A percentile compares a stretch with the other conserved stretches of the same genome.
phyloP scores from a whole-genome alignment of 495 filamentous ascomycete genomes.

The Cercophora sp. region DNA sequence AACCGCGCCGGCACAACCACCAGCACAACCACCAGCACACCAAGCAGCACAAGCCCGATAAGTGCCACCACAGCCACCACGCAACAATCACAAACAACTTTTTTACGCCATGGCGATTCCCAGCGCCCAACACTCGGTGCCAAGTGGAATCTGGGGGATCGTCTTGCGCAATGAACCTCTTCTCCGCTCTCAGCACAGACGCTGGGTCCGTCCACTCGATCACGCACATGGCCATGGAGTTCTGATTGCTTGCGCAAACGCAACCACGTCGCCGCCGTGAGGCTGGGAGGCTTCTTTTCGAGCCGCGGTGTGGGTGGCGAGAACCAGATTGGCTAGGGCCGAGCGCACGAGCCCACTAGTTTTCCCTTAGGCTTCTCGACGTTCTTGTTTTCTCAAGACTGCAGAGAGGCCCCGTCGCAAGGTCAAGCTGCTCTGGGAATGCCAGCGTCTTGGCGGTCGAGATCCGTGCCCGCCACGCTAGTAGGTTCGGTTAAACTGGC shows the following conservation, averaged over 20 bases:
- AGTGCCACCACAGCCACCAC: neutral
- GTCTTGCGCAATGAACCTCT: constrained; percentile 13
- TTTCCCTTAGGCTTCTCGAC: neutral
- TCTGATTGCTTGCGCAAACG: neutral
- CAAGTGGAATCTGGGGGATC: constrained; percentile 9
- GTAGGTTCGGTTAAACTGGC: neutral
- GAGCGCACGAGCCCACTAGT: neutral
- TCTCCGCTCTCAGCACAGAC: constrained; percentile 11
- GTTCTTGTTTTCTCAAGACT: no score
- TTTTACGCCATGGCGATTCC: no score
- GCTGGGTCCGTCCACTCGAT: neutral
- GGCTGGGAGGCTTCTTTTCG: neutral
- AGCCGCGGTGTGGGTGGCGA: neutral
- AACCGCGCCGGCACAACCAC: no score
- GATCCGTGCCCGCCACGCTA: constrained; percentile 8
- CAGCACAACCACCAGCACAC: neutral
- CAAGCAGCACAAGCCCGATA: neutral
- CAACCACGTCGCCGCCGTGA: neutral
- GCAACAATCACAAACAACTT: neutral
- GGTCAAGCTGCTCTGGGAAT: neutral
- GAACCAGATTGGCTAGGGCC: neutral
- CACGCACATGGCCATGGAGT: neutral
- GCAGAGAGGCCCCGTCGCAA: no score
- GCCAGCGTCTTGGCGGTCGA: neutral
- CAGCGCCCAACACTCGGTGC: neutral